Conservation (phyloP, 2,329 filamentous ascomycete genomes). For the Apiospora saccharicola region DNA sequence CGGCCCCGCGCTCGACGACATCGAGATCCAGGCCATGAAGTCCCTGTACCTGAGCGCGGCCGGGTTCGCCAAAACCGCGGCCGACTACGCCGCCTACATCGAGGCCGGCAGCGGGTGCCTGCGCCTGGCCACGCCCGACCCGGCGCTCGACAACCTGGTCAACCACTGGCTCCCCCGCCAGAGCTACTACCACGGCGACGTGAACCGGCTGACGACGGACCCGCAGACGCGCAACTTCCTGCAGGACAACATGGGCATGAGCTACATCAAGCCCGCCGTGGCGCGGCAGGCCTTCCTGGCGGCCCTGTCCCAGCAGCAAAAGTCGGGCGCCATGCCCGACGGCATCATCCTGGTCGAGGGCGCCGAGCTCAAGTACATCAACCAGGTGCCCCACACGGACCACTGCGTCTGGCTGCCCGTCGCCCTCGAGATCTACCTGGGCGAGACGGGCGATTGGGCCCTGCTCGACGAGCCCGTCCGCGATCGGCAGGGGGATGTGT, state of each 20-base stretch:
- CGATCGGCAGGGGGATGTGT: constrained; percentile 51
- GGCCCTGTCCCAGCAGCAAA: constrained; percentile 60
- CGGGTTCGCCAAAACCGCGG: constrained; percentile 53
- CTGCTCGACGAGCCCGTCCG: constrained; percentile 54
- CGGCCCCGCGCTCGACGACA: constrained; percentile 60
- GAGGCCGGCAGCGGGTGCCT: constrained; percentile 58
- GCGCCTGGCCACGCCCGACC: constrained; percentile 61
- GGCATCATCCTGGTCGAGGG: constrained; percentile 61
- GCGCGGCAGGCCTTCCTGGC: constrained; percentile 57
- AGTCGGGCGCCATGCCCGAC: constrained; percentile 64
- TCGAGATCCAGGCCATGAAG: constrained; percentile 54
- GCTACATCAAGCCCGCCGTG: constrained; percentile 59
- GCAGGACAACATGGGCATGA: constrained; percentile 69
- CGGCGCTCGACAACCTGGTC: constrained; percentile 62
- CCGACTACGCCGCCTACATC: constrained; percentile 60
- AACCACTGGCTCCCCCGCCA: constrained; percentile 67
- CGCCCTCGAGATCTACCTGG: constrained; percentile 61
- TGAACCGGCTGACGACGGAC: constrained; percentile 65
- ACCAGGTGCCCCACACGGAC: constrained; percentile 66
- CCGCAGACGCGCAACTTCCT: constrained; percentile 67
- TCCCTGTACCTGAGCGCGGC: constrained; percentile 57
- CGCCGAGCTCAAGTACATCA: constrained; percentile 67
- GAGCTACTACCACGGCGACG: constrained; percentile 65
- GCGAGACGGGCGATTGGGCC: constrained; percentile 61
- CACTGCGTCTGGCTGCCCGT: constrained; percentile 66